phyloP scores from a whole-genome alignment of 495 filamentous ascomycete genomes.

The Bryoglossum gracile region DNA sequence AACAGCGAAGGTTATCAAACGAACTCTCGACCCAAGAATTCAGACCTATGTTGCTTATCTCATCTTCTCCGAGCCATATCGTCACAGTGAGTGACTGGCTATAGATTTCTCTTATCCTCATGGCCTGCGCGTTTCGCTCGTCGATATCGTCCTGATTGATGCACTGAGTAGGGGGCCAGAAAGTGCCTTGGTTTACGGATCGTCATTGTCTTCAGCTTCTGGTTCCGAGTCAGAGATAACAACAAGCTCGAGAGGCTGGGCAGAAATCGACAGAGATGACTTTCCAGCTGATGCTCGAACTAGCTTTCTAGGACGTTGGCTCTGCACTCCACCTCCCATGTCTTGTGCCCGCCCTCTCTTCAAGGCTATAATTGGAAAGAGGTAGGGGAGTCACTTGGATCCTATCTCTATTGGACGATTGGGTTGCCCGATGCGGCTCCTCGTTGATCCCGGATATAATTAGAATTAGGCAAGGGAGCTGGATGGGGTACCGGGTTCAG shows the following conservation, averaged over 20 bases:
- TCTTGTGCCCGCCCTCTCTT: constrained; percentile 12
- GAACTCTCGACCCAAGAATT: constrained; percentile 17
- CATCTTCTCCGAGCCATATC: constrained; percentile 20
- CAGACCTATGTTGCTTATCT: constrained; percentile 6
- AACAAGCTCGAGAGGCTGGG: constrained; percentile 11
- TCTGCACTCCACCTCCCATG: constrained; percentile 11
- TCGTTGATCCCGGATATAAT: too few species aligned
- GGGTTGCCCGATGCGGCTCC: constrained; percentile 6
- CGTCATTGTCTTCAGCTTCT: constrained; percentile 9
- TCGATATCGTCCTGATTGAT: constrained; percentile 16
- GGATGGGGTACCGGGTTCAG: constrained; percentile 10
- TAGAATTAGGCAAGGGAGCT: constrained; percentile 10
- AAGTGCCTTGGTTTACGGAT: constrained; percentile 12
- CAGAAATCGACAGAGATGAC: constrained; percentile 19
- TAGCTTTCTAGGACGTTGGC: constrained; percentile 17
- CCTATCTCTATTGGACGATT: constrained; percentile 15
- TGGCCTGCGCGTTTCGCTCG: constrained; percentile 15
- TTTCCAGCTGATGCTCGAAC: constrained; percentile 14
- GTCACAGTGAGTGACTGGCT: constrained; percentile 14
- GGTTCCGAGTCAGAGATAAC: constrained; percentile 12
- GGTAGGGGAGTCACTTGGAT: constrained; percentile 10
- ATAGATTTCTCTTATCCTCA: constrained; percentile 18
- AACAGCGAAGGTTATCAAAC: constrained; percentile 19
- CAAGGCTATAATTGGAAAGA: constrained; percentile 16
- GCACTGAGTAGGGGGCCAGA: constrained; percentile 1